phyloP scores from a whole-genome alignment of 148 eudicot species.

The Rhododendron simsii region DNA sequence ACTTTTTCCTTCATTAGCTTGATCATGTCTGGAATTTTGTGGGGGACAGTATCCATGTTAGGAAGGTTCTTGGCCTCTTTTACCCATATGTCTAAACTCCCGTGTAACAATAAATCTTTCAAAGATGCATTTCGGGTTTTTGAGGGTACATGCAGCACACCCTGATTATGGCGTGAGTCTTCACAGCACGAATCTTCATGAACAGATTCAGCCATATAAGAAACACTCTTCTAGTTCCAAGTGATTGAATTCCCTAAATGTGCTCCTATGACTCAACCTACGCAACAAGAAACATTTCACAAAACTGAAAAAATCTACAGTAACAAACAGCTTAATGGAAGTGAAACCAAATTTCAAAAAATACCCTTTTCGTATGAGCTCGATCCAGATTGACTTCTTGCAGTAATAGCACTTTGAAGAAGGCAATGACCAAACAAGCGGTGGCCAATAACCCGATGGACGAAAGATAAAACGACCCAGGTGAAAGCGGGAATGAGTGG shows the following conservation, averaged over 20 bases:
- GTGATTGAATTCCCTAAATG: neutral
- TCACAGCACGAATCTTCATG: slow-evolving; percentile 23
- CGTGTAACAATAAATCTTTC: slow-evolving; percentile 60
- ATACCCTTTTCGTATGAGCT: neutral
- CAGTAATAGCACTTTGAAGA: neutral
- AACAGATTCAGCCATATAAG: slow-evolving; percentile 31
- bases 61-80: slow-evolving; percentile 75
- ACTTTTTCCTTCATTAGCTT: slow-evolving; percentile 21
- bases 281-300: neutral
- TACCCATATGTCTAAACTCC: slow-evolving; percentile 88
- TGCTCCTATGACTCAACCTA: neutral
- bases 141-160: slow-evolving; percentile 42
- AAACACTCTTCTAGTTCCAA: neutral
- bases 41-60: slow-evolving; percentile 72
- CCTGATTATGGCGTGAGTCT: slow-evolving; percentile 44
- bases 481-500: neutral
- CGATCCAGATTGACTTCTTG: neutral
- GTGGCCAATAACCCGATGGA: neutral
- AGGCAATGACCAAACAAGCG: neutral
- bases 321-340: neutral
- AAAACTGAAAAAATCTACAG: neutral
- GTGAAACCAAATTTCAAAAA: neutral
- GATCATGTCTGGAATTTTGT: slow-evolving; percentile 36
- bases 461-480: neutral
- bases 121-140: slow-evolving; percentile 57